Evolutionary conservation across 2,329 filamentous ascomycete species (phyloP), one percentile per base, ranked within the genome.

Genomic region (Alternaria triticina): DNA sequence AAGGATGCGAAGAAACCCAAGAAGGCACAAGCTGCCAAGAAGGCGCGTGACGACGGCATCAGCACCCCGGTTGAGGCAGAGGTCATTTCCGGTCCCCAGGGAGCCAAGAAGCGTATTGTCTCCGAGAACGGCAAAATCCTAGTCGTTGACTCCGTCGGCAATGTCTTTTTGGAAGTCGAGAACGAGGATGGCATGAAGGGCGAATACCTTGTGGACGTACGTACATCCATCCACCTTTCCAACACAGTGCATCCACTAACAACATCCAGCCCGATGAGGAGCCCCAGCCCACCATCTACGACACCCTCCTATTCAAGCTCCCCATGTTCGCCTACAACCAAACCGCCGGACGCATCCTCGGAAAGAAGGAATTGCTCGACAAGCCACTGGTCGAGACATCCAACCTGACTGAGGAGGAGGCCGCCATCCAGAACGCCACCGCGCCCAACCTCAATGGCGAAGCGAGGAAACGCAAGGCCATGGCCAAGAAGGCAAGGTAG

Each of bases 51-150:
- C 78, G 74, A 82, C 70, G 78, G 82, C 59, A 74, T 84, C 74
- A 71, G 90, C 85, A 74, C 88, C 71, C 87, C 87, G 0, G 84
- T 86, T 51, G 85, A 86, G 54, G 82, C 80, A 66, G 81, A 82
- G 66, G 77, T 81, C 74, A 79, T 83, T 6, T 80, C 85, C 57
- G 88, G 89, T 11, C 88, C 92, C 2, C 87, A 89, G 40, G 94
- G 94, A 20, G 86, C 91, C 33, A 93, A 93, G 82, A 97, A 95
- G 86, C 87, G 93, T 36, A 93, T 98, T 15, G 88, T 94, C 25
- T 95, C 94, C 3, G 91, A 97, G 84, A 99, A 99, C 74, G 96
- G 96, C 70, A 99, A 98, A 84, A 86, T 97, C 1, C 84, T 99
- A 40, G 90, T 99, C 59, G 96, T 99, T 5, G 95, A 99, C 81